These are phyloP conservation scores for Odontarrhena argentea DNA, from an alignment of 345 rosid genomes.

Conservation along the genomic window DNA sequence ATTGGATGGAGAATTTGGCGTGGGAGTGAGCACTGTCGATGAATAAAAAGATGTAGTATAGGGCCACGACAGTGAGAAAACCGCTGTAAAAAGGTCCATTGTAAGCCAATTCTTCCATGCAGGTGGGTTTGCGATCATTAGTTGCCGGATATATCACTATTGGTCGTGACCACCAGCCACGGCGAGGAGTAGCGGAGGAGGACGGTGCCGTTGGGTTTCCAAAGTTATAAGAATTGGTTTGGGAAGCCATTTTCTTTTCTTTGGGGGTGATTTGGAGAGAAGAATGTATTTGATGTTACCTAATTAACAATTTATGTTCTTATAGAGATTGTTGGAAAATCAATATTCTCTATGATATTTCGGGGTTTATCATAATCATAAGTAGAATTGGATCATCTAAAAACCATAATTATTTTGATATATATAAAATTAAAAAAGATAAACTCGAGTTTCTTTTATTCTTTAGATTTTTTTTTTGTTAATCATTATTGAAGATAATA, in stretches of 20 bases:
- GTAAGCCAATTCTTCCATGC: background rate
- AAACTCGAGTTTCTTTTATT: too few species aligned
- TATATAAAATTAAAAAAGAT: too few species aligned
- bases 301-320: too few species aligned
- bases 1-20: conserved; percentile 28
- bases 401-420: too few species aligned
- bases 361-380: too few species aligned
- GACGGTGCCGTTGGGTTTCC: conserved; percentile 1
- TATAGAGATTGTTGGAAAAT: too few species aligned
- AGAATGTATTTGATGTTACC: background rate
- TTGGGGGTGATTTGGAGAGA: background rate
- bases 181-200: background rate
- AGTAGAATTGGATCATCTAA: too few species aligned
- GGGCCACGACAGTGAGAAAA: background rate
- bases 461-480: too few species aligned
- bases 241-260: too few species aligned
- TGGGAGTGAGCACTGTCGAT: conserved; percentile 11
- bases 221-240: too few species aligned
- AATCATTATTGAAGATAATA: too few species aligned
- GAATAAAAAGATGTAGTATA: background rate
- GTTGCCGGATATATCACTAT: background rate
- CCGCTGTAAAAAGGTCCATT: background rate
- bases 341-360: too few species aligned
- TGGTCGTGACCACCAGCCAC: conserved; percentile 34
- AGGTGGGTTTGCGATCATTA: background rate